These are phyloP conservation scores for Diaporthe humulicola DNA, from an alignment of 2,329 filamentous ascomycete genomes.

Conservation along the genomic window DNA sequence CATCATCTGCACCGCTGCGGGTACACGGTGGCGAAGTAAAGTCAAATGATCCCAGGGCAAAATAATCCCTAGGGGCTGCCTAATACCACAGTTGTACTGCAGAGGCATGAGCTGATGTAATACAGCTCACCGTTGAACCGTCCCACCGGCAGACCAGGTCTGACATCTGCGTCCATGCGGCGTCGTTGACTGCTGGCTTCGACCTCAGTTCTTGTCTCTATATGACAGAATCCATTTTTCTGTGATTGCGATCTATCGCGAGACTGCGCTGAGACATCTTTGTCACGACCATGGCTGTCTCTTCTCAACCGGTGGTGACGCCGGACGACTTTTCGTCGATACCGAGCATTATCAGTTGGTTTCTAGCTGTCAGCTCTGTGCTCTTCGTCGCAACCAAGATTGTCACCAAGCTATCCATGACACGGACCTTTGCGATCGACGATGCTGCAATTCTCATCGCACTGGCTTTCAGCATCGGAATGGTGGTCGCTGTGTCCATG, in stretches of 20 bases:
- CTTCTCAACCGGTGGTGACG: background rate
- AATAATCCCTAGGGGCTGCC: too few species aligned
- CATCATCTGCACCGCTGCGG: too few species aligned
- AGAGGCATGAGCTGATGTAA: background rate
- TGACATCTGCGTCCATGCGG: background rate
- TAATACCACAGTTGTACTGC: background rate
- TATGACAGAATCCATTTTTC: background rate
- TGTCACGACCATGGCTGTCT: background rate
- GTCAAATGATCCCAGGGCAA: too few species aligned
- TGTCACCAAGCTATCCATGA: constrained; percentile 4
- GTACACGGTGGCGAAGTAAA: too few species aligned
- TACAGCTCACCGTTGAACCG: background rate
- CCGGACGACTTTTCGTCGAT: constrained; percentile 6
- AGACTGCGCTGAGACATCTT: background rate
- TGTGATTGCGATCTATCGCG: too few species aligned
- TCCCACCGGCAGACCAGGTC: background rate
- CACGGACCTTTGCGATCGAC: background rate
- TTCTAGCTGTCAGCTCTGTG: background rate
- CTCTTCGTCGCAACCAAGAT: background rate
- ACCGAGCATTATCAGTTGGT: constrained; percentile 20
- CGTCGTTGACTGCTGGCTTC: background rate
- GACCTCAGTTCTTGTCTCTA: background rate
- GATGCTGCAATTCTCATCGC: constrained; percentile 2
- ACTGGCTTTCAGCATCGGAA: background rate
- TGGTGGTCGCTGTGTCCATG: background rate